A percentile compares a stretch with the other conserved stretches of the same genome.
phyloP scores from a whole-genome alignment of 75 land plant genomes.

The Larix kaempferi region DNA sequence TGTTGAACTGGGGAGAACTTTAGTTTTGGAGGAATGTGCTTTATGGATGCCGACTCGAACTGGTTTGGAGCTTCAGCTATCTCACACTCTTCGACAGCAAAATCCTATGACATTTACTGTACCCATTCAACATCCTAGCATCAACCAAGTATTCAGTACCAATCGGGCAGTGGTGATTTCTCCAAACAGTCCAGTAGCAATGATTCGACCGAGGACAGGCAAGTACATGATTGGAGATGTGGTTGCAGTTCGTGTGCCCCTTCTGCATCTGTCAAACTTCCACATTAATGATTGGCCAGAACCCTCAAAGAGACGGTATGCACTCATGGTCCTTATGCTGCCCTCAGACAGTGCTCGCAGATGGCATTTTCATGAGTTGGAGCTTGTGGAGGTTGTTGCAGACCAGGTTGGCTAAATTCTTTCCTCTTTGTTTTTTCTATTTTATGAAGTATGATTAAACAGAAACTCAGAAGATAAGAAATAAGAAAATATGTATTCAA shows the following conservation, averaged over 20 bases:
- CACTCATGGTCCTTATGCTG: slow-evolving; percentile 84
- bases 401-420: slow-evolving; percentile 62
- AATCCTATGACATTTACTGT: slow-evolving; percentile 48
- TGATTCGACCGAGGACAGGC: slow-evolving; percentile 39
- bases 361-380: slow-evolving; percentile 89
- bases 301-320: slow-evolving; percentile 63
- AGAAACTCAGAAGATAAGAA: too few relatives aligned
- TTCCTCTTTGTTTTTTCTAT: not conserved
- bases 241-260: slow-evolving; percentile 80
- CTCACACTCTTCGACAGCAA: slow-evolving; percentile 52
- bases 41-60: slow-evolving; percentile 88
- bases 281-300: slow-evolving; percentile 80
- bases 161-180: slow-evolving; percentile 49
- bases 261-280: slow-evolving; percentile 63
- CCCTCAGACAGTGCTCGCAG: slow-evolving; percentile 81
- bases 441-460: not conserved
- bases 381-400: slow-evolving; percentile 91
- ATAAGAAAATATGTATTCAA: not conserved
- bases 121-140: slow-evolving; percentile 57
- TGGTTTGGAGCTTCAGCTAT: slow-evolving; percentile 60
- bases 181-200: slow-evolving; percentile 61
- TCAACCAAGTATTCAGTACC: slow-evolving; percentile 61
- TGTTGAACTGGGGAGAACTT: slow-evolving; percentile 73
- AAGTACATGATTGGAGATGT: slow-evolving; percentile 60
- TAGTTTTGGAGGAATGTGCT: slow-evolving; percentile 78